Evolutionary conservation across 2,329 filamentous ascomycete genomes (phyloP).

Genomic region (Colletotrichum sp.): DNA sequence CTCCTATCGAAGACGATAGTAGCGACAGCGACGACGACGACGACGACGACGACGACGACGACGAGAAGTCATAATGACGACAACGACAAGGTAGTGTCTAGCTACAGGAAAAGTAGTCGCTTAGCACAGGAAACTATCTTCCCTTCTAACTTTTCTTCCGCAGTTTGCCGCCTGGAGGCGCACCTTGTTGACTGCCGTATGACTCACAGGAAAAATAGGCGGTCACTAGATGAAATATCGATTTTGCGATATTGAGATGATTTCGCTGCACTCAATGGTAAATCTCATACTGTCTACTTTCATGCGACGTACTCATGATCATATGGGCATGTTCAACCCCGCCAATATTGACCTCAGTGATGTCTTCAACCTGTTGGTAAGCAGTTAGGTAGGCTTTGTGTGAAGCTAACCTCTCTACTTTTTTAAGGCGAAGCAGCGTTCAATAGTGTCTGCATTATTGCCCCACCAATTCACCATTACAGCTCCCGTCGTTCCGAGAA

Average conservation of each 20-base stretch:
- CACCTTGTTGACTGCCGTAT: no score
- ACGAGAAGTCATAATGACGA: background rate
- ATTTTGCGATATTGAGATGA: background rate
- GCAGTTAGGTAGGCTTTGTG: background rate
- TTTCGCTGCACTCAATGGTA: background rate
- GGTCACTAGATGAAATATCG: background rate
- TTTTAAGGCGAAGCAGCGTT: conserved; percentile 61
- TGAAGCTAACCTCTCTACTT: background rate
- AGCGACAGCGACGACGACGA: no score
- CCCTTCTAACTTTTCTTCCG: no score
- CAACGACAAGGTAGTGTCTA: background rate
- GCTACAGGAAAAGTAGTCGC: background rate
- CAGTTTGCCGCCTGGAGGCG: no score
- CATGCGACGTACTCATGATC: background rate
- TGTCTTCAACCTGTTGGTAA: background rate
- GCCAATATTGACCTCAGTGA: background rate
- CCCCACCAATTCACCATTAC: conserved; percentile 69
- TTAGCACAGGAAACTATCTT: rapidly evolving
- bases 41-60: background rate
- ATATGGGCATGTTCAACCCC: background rate
- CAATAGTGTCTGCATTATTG: conserved; percentile 58
- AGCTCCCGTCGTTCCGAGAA: conserved; percentile 61
- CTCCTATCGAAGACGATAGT: background rate
- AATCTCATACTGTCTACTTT: background rate
- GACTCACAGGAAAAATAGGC: background rate